These are phyloP conservation scores for Hypoxylon sp. DNA, from an alignment of 2,329 filamentous ascomycete species.

Conservation along the genomic window DNA sequence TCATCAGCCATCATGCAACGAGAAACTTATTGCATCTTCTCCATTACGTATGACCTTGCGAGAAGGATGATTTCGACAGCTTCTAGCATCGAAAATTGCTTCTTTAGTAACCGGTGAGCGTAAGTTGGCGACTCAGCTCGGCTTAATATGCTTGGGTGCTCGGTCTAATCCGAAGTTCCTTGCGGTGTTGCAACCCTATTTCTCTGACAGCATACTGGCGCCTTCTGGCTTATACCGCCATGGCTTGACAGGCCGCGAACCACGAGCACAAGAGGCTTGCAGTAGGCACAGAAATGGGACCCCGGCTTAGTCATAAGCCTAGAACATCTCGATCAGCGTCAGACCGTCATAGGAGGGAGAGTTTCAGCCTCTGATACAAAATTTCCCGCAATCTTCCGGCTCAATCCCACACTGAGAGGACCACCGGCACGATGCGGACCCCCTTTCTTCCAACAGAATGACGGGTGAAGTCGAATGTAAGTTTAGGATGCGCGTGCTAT, in stretches of 20 bases:
- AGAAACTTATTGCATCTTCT: slow-evolving; percentile 11
- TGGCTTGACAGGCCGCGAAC: slow-evolving; percentile 37
- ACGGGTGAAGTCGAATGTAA: slow-evolving; percentile 17
- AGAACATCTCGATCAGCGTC: slow-evolving; percentile 17
- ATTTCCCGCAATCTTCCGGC: slow-evolving; percentile 23
- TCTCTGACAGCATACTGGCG: slow-evolving; percentile 20
- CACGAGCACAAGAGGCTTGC: slow-evolving; percentile 23
- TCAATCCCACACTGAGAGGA: slow-evolving; percentile 15
- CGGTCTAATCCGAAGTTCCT: slow-evolving; percentile 35
- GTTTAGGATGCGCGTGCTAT: slow-evolving; percentile 10
- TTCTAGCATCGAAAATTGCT: slow-evolving; percentile 23
- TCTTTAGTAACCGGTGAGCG: slow-evolving; percentile 34
- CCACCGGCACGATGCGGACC: slow-evolving; percentile 7
- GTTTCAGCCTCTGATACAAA: background rate
- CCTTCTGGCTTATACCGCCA: slow-evolving; percentile 30
- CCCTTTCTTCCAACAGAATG: slow-evolving; percentile 2
- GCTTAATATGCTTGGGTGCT: slow-evolving; percentile 15
- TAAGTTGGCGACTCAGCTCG: slow-evolving; percentile 36
- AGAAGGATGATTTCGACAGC: slow-evolving; percentile 24
- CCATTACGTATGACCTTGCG: slow-evolving; percentile 25
- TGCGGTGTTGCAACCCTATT: slow-evolving; percentile 28
- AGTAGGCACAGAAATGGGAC: slow-evolving; percentile 6
- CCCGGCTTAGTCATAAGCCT: slow-evolving; percentile 34
- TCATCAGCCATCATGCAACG: slow-evolving; percentile 38
- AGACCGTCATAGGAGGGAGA: slow-evolving; percentile 13